Conservation (phyloP, 116 monocot species). For the Trichopus zeylanicus region DNA sequence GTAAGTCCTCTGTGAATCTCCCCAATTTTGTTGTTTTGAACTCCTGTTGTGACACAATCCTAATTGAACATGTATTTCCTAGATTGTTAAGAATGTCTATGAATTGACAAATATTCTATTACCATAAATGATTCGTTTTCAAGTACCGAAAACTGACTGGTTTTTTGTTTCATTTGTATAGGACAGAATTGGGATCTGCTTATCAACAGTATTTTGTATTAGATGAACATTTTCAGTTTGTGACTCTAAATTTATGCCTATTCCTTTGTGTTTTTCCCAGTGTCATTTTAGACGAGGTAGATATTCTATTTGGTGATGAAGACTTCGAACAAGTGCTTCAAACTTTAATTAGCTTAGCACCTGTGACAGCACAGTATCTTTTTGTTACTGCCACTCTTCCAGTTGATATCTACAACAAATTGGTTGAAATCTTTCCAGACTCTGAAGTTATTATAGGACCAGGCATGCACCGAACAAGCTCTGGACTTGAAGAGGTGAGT, state of each 20-base stretch:
- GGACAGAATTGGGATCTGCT: not conserved
- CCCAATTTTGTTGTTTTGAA: not conserved
- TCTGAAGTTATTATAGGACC: slow-evolving; percentile 83
- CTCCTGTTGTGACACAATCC: too few species aligned
- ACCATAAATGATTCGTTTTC: too few species aligned
- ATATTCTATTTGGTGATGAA: slow-evolving; percentile 79
- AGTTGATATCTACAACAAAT: slow-evolving; percentile 82
- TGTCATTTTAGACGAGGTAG: slow-evolving; percentile 90
- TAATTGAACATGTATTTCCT: too few species aligned
- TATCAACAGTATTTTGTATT: not conserved
- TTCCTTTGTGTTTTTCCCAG: slow-evolving; percentile 26
- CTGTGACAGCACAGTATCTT: slow-evolving; percentile 66
- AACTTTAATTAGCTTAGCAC: slow-evolving; percentile 50
- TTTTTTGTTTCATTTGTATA: not conserved
- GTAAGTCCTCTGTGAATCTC: slow-evolving; percentile 19
- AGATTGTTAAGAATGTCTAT: too few species aligned
- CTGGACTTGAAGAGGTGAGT: slow-evolving; percentile 85
- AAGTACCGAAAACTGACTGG: too few species aligned
- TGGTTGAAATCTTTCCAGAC: slow-evolving; percentile 85
- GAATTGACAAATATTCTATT: too few species aligned
- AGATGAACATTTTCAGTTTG: not conserved
- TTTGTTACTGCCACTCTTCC: slow-evolving; percentile 97
- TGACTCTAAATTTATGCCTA: not conserved
- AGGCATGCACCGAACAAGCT: slow-evolving; percentile 87
- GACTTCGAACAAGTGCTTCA: slow-evolving; percentile 78